A percentile compares a stretch with the other conserved stretches of the same genome.
phyloP scores from a whole-genome alignment of 2,329 filamentous ascomycete species.

The Fusarium poae region DNA sequence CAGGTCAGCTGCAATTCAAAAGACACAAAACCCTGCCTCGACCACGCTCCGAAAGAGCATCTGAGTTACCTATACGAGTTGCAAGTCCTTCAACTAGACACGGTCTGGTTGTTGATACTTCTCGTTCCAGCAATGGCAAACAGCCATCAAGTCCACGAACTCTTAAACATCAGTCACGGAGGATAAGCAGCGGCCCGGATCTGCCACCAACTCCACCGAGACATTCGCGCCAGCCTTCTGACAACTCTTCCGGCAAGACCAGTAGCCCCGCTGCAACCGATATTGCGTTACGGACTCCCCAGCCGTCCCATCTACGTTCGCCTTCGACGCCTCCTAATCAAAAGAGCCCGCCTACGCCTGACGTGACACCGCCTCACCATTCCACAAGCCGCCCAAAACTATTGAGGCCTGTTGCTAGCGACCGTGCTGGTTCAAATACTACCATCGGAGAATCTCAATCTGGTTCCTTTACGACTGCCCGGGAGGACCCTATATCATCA shows the following conservation, averaged over 20 bases:
- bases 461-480: conserved; percentile 79
- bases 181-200: conserved; percentile 61
- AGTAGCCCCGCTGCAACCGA: conserved; percentile 59
- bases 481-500: conserved; percentile 73
- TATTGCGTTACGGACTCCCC: conserved; percentile 55
- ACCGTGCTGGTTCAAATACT: conserved; percentile 65
- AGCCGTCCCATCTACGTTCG: conserved; percentile 56
- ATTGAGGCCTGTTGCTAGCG: conserved; percentile 61
- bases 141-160: conserved; percentile 57
- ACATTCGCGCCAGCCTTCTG: conserved; percentile 70
- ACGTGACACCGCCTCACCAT: conserved; percentile 78
- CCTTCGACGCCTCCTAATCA: conserved; percentile 74
- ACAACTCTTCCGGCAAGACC: conserved; percentile 60
- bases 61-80: conserved; percentile 44
- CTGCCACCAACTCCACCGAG: conserved; percentile 74
- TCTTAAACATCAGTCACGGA: conserved; percentile 58
- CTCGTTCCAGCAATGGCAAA: conserved; percentile 46
- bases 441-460: conserved; percentile 72
- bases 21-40: conserved; percentile 61
- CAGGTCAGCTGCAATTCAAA: conserved; percentile 58
- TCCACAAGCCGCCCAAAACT: conserved; percentile 58
- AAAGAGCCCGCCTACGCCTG: conserved; percentile 78
- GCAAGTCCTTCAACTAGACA: conserved; percentile 41
- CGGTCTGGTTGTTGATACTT: conserved; percentile 50
- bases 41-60: conserved; percentile 48